A percentile compares a stretch with the other conserved stretches of the same genome.
Evolutionary conservation across 169 alveolate genomes (phyloP).

Genomic region (Eimeria nieschulzi): DNA sequence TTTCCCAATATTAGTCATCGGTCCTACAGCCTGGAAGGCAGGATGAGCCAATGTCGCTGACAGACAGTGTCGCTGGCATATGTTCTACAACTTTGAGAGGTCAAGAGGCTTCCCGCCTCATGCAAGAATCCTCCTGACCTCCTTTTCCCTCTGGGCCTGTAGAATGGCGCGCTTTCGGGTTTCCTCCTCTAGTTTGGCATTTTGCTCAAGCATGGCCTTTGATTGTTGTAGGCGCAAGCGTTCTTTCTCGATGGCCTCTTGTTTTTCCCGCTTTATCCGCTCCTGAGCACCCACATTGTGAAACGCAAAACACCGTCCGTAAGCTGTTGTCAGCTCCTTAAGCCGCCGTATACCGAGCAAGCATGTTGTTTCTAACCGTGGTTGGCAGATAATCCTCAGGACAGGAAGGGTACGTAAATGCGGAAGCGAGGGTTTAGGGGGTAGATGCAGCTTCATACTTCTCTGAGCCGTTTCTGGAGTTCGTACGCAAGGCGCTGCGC

Average conservation of each 20-base stretch:
- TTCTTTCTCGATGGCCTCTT: conserved; percentile 81
- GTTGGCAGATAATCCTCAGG: too few species aligned
- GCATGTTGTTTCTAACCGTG: too few species aligned
- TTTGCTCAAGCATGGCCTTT: conserved; percentile 79
- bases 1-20: too few species aligned
- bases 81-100: too few species aligned
- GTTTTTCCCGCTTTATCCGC: conserved; percentile 78
- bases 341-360: too few species aligned
- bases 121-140: conserved; percentile 12
- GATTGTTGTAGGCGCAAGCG: conserved; percentile 77
- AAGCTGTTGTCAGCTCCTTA: too few species aligned
- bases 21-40: too few species aligned
- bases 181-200: conserved; percentile 79
- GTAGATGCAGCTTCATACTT: not conserved
- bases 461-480: conserved; percentile 77
- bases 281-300: conserved; percentile 43
- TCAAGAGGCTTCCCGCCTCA: not conserved
- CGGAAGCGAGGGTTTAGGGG: too few species aligned
- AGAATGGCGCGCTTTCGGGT: conserved; percentile 75
- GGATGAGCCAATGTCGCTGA: too few species aligned
- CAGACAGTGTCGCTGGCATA: too few species aligned
- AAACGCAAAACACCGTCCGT: too few species aligned
- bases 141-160: conserved; percentile 77
- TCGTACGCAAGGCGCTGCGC: conserved; percentile 77
- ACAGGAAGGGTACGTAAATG: too few species aligned